Evolutionary conservation across 495 filamentous ascomycete genomes (phyloP), one percentile per base, ranked within the genome.

Genomic region (Penicillium egyptiacum): DNA sequence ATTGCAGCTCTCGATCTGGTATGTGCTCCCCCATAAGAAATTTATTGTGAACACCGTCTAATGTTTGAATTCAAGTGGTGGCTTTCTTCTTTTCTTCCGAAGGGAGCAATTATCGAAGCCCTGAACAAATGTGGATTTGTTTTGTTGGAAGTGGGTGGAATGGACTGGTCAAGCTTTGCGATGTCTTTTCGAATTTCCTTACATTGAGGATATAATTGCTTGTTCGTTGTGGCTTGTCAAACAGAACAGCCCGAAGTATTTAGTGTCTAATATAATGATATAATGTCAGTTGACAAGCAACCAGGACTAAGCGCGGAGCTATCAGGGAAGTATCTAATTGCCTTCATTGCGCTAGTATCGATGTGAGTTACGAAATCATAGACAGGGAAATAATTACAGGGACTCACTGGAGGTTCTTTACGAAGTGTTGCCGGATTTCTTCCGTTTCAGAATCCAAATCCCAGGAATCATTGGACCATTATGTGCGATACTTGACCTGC

Each of bases 101-200:
- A 88, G 86, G 74, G 86, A 88, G 68, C 86, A 88, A 66, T 78
- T 88, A 41, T 78, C 76, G 40, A 89, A 89, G 76, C 86, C 86
- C 20, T 86, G 64, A 70, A 25, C 17, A 19, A 12, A 20, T 51
- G 19, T 41, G 35, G 16, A n/a, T 8, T 51, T 22, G 17, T 50
- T 44, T 46, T 45, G 7, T 44, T 25, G 54, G 20, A 19, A 46
- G 2, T 22, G 33, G 25, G 26, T n/a, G 35, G 35, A 7, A 39
- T 39, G 30, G 41, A 22, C 16, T 19, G n/a, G 7, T 43, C 19
- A 22, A 12, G 40, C 11, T 10, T 0, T 20, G 17, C 19, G 23
- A 17, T 39, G 41, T 23, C 8, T 11, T 20, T 43, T 23, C 5
- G 10, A 17, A 17, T 23, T 43, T 43, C 5, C 20, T 43, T 43